Evolutionary conservation across 202 grass and related monocot species (phyloP), one percentile per base, ranked within the genome.

Genomic region (Elaeis oleifera): DNA sequence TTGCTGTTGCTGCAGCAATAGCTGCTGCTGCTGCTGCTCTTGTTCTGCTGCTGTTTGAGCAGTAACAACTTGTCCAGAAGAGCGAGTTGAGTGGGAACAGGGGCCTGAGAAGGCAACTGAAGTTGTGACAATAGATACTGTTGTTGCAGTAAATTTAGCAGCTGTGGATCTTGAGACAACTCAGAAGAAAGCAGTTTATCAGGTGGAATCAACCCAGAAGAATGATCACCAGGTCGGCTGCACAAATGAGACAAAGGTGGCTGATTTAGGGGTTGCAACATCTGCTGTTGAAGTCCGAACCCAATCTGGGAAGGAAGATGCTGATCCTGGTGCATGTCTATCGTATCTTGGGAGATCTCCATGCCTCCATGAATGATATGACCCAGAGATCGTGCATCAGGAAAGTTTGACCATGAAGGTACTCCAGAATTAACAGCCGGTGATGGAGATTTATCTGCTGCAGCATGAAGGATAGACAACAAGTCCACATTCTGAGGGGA

Each of bases 11-110:
- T 89, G 80, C 57, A 90, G 82, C 51, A 72, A 44, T 14, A 89
- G 81, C 76, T 90, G 87, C 51, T 85, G 83, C 19, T 24, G 23
- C 23, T 84, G 77, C 60, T 90, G 75, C 18, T 82, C 74, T 18
- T 78, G 88, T 8, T 74, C 53, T 95, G 87, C 68, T 97, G 94
- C 53, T 99, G 94, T 63, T 94, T 83, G 49, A 94, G 80, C 77
- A 94, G 63, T 71, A 99, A 73, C 53, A 86, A 76, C 54, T 99
- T 94, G 75, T 94, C 88, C 77, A 94, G 51, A 29, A 94, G 66
- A 51, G 82, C 89, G 44, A 99, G 85, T 86, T 84, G 80, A 70
- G 80, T 49, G 17, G 74, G 20, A 65, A 85, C 73, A 79, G 82
- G 72, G 29, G 80, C 59, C 71, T 92, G 94, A 59, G 81, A 53